Percentiles rank a stretch among this genome's conserved stretches.
Conservation (phyloP, 2,329 filamentous ascomycete species). For the Trichoderma atrobrunneum region DNA sequence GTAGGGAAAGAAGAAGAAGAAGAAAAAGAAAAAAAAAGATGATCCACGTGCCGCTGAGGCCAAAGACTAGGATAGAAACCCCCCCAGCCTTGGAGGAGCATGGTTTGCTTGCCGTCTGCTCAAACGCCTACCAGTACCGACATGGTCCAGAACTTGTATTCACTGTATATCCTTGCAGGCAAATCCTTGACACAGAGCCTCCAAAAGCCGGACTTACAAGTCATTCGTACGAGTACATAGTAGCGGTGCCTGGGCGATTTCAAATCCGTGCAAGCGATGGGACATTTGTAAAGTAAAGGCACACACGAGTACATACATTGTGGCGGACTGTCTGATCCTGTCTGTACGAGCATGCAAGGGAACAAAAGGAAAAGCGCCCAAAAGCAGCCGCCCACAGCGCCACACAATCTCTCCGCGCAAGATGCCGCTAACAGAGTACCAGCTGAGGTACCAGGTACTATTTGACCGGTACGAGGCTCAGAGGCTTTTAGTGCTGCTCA, state of each 20-base stretch:
- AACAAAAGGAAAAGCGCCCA: background rate
- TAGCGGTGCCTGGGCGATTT: background rate
- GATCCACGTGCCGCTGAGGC: background rate
- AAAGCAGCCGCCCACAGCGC: background rate
- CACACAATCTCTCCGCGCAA: background rate
- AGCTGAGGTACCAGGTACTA: background rate
- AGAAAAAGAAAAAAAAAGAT: background rate
- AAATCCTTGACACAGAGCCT: conserved; percentile 7
- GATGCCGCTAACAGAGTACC: background rate
- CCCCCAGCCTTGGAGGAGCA: background rate
- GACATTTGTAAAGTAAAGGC: background rate
- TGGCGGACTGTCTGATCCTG: background rate
- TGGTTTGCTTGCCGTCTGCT: background rate
- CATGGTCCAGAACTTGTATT: background rate
- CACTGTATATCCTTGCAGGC: background rate
- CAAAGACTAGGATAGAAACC: background rate
- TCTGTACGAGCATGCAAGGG: background rate
- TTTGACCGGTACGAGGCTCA: background rate
- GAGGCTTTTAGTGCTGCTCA: background rate
- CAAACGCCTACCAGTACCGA: background rate
- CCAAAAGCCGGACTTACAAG: background rate
- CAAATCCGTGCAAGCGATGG: background rate
- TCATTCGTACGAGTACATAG: background rate
- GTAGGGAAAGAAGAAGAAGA: background rate
- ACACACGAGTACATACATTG: background rate